These are phyloP conservation scores for Telfairia occidentalis DNA, from an alignment of 331 rosid genomes.

Conservation along the genomic window DNA sequence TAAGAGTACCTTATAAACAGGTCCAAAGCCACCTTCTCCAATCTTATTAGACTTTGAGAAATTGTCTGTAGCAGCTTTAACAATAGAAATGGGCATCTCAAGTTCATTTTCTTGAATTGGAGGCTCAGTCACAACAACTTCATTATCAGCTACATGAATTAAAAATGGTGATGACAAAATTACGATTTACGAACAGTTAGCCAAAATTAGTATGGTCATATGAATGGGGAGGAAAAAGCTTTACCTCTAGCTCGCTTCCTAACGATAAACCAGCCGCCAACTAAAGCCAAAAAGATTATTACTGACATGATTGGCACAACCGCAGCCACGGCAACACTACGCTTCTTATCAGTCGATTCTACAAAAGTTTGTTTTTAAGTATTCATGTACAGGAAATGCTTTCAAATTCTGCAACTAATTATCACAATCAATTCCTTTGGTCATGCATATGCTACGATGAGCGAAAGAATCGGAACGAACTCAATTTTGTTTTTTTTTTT, in stretches of 20 bases:
- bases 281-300: neutral
- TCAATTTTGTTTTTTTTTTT: no score
- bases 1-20: conserved; percentile 28
- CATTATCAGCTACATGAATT: neutral
- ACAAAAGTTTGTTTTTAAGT: neutral
- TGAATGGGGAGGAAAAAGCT: neutral
- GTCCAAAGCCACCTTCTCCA: conserved; percentile 33
- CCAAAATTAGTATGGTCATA: no score
- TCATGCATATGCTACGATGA: neutral
- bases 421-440: neutral
- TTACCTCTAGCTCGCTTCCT: neutral
- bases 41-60: conserved; percentile 23
- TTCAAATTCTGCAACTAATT: no score
- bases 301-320: neutral
- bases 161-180: neutral
- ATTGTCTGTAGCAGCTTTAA: conserved; percentile 18
- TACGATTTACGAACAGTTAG: no score
- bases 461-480: neutral
- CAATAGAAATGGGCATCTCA: conserved; percentile 3
- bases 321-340: neutral
- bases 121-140: neutral
- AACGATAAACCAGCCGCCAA: neutral
- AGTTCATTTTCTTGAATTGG: conserved; percentile 16
- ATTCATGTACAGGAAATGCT: no score
- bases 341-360: neutral